Evolutionary conservation across 306 rosid genomes (phyloP), one percentile per base, ranked within the genome.

Genomic region (Malus sylvestris): DNA sequence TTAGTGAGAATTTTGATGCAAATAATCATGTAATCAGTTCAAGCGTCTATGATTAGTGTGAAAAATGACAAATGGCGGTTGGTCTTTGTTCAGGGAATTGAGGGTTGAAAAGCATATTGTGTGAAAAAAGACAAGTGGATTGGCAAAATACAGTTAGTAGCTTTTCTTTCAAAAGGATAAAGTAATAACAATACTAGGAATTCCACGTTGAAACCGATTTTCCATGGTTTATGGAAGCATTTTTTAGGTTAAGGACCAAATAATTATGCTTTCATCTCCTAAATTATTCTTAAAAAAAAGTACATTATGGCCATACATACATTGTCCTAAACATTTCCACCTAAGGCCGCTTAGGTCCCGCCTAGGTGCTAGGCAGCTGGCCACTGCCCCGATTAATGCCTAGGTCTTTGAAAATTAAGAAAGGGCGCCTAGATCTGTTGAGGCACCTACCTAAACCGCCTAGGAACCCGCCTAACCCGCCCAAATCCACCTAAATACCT

Each of bases 281-380:
- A 5, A 15, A 49, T 15, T 49, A 49, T 35, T 20, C 52, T 44
- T n/a, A 38, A 6, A 18, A 11, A 32, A 27, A 10, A 61, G 19
- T 25, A 61, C 10, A 61, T 13, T 12, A 25, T 13, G 7, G 10
- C 10, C 66, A 69, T 18, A 20, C 23, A 8, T 58, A 11, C 40
- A 35, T 0, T 6, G 40, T 35, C 6, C 40, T 35, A 35, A 35
- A 35, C 6, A 6, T 35, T 0, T 6, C 7, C 9, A 0, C 40
- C 0, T 35, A 7, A 1, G 9, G 2, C 2, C 2, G 0, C 9
- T 35, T 35, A 35, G 0, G 40, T 5, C 8, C 8, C 8, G 40
- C 9, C 2, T 35, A 35, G 0, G 9, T 1, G 9, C 0, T 35
- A 35, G 9, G 40, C 8, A 0, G 9, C 40, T 35, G 0, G 9